Conservation (phyloP, 805 yeast genomes). For the Torulaspora quercuum region DNA sequence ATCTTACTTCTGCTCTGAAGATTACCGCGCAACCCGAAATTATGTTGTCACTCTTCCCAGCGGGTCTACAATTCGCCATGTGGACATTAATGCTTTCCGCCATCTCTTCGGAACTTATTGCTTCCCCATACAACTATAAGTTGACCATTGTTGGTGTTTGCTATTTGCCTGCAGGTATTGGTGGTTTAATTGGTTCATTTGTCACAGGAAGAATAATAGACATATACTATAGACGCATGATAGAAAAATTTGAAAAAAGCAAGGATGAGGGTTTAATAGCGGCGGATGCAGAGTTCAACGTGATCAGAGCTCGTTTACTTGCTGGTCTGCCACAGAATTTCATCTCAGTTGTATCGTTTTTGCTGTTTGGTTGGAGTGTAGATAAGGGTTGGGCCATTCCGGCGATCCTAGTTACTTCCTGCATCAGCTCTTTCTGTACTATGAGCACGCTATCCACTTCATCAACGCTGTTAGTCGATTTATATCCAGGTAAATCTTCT, state of each 20-base stretch:
- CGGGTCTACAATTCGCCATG: constrained; percentile 58
- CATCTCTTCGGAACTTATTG: constrained; percentile 51
- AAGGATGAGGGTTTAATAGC: constrained; percentile 28
- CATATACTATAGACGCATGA: constrained; percentile 41
- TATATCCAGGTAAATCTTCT: constrained; percentile 66
- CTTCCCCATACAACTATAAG: constrained; percentile 46
- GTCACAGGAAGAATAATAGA: constrained; percentile 56
- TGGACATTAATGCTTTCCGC: constrained; percentile 72
- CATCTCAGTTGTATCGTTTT: constrained; percentile 40
- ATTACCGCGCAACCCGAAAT: constrained; percentile 47
- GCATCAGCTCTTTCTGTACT: constrained; percentile 54
- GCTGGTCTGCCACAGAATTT: constrained; percentile 45
- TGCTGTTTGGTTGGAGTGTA: constrained; percentile 73
- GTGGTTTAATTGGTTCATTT: constrained; percentile 61
- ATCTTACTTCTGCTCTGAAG: constrained; percentile 41
- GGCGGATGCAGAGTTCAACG: constrained; percentile 43
- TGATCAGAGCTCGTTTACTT: constrained; percentile 50
- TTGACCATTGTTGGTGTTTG: constrained; percentile 62
- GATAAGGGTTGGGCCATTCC: constrained; percentile 47
- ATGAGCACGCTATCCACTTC: constrained; percentile 55
- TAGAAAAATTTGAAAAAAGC: constrained; percentile 23
- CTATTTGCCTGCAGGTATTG: constrained; percentile 70
- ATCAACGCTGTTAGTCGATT: constrained; percentile 66
- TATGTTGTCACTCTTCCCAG: constrained; percentile 50
- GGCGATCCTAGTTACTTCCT: constrained; percentile 55